These are phyloP conservation scores for Clausena lansium DNA, from an alignment of 345 rosid species.

Conservation along the genomic window DNA sequence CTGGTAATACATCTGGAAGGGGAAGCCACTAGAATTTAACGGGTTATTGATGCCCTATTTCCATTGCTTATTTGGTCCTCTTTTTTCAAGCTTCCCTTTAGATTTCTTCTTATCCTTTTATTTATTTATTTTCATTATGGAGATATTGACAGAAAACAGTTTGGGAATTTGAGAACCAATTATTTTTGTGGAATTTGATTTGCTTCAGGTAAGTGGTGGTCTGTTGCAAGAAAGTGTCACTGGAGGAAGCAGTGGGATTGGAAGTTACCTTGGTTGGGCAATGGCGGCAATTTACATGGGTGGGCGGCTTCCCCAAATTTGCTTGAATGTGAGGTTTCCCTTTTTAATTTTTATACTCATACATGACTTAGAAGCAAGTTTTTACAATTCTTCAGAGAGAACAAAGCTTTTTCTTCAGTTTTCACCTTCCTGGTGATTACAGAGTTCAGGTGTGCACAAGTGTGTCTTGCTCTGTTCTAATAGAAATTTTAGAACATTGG, in stretches of 20 bases:
- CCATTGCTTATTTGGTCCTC: not conserved
- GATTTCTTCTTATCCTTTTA: not conserved
- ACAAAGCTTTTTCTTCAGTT: not conserved
- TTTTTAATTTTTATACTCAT: not conserved
- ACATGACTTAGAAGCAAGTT: not conserved
- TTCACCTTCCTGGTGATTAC: not conserved
- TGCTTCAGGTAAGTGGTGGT: conserved; percentile 43
- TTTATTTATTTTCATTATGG: not conserved
- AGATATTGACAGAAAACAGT: not conserved
- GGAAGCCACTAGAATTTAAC: conserved; percentile 2
- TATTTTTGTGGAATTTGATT: conserved; percentile 4
- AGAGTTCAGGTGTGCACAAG: not conserved
- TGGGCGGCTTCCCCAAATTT: conserved; percentile 88
- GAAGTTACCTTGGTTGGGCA: conserved; percentile 73
- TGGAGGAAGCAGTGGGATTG: conserved; percentile 41
- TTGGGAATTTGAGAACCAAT: conserved; percentile 2
- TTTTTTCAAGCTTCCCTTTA: not conserved
- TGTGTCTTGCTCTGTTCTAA: conserved; percentile 1
- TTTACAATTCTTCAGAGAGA: not conserved
- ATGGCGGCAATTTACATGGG: conserved; percentile 93
- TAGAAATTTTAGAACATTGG: not conserved
- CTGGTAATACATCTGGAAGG: not conserved
- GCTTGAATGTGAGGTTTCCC: conserved; percentile 58
- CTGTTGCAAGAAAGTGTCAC: conserved; percentile 23
- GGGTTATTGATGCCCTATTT: not conserved